These are phyloP conservation scores for Cyphellophora attinorum DNA, from an alignment of 2,329 filamentous ascomycete species.

Conservation along the genomic window DNA sequence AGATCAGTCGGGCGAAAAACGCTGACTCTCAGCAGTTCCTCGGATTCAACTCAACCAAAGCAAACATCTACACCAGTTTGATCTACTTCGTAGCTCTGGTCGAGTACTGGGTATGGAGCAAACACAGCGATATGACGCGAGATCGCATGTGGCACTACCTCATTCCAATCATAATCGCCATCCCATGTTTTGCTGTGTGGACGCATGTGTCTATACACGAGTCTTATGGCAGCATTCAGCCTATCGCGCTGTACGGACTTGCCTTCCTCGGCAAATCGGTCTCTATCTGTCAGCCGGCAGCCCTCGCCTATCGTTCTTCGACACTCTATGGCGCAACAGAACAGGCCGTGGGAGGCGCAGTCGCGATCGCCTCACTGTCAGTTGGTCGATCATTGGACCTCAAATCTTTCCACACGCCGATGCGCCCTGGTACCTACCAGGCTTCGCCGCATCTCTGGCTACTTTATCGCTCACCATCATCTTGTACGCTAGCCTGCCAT, in stretches of 20 bases:
- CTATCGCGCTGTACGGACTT: constrained; percentile 15
- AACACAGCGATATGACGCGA: constrained; percentile 18
- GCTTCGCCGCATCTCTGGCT: constrained; percentile 12
- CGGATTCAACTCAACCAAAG: constrained; percentile 12
- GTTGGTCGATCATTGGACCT: constrained; percentile 17
- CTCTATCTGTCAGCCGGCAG: constrained; percentile 13
- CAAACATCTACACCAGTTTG: constrained; percentile 17
- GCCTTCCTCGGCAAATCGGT: constrained; percentile 17
- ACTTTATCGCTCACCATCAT: constrained; percentile 12
- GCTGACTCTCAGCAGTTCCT: constrained; percentile 10
- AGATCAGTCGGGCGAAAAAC: neutral
- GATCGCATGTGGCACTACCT: constrained; percentile 20
- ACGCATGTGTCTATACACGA: constrained; percentile 15
- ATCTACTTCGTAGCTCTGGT: constrained; percentile 16
- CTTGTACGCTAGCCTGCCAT: constrained; percentile 10
- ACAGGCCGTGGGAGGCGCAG: constrained; percentile 18
- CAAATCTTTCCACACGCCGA: constrained; percentile 12
- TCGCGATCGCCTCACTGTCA: constrained; percentile 15
- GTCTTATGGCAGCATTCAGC: constrained; percentile 11
- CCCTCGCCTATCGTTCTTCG: constrained; percentile 9
- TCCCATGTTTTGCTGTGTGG: constrained; percentile 19
- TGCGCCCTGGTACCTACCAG: constrained; percentile 11
- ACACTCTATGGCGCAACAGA: constrained; percentile 18
- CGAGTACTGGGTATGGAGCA: constrained; percentile 13
- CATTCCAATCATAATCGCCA: constrained; percentile 11